Base-by-base conservation (phyloP, 1,284 basidiomycete species). In the Chondrostereum purpureum region DNA sequence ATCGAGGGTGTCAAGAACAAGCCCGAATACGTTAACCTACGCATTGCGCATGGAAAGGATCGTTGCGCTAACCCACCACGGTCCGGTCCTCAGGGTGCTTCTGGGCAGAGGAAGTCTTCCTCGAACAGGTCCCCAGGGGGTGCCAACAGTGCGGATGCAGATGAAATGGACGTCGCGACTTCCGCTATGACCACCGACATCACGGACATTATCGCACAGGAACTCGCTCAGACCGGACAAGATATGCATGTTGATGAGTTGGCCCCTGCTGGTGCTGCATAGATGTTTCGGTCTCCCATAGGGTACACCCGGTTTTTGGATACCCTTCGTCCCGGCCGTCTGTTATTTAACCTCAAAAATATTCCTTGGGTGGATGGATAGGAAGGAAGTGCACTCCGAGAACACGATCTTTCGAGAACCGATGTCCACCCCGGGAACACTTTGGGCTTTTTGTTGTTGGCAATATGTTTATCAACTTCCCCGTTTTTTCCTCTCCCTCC, bases 21-120 rank as follows among this genome's bases (percentile, higher is more conserved):
- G 61, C 75, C 85, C 4, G 88, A 91, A 61, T 93, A 93, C 59
- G 73, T 78, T 19, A 82, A 81, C 62, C 67, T 93, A 49, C 83
- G 88, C 27, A 86, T 94, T 50, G 84, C 91, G 3, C 91, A 93
- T 65, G 93, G 93, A 52, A 96, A 96, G 65, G 93, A 96, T 63
- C 80, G 93, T 27, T 96, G 93, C 64, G 93, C 91, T 23, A 91
- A 91, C 64, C 84, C 87, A 24, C 87, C 88, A n/a, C 76, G 87
- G 36, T 83, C 84, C 12, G 86, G 85, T 21, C 82, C 83, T 13
- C 84, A 86, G 58, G 84, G 83, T 44, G 79, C 71, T 3, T 68
- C 69, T 23, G 60, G 70, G 40, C 64, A 71, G 40, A 47, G 48
- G 33, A 33, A 39, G 33, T 59, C 69, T 11, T 63, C 66, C 13